These are phyloP conservation scores for Zygosaccharomyces bisporus DNA, from an alignment of 805 yeast species.

Conservation along the genomic window DNA sequence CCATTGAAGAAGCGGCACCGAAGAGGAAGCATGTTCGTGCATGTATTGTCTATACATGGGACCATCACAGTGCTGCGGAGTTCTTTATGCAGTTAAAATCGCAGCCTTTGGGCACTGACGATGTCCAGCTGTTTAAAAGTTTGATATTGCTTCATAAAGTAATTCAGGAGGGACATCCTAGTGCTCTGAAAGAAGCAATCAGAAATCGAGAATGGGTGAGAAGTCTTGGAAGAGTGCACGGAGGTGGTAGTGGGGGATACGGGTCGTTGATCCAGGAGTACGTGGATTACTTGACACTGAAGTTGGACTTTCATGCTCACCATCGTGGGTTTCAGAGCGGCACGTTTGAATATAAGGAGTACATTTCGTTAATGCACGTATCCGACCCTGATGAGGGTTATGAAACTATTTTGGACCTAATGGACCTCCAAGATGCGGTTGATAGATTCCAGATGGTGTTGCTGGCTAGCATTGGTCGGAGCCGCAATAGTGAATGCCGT, in stretches of 20 bases:
- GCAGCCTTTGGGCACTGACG: conserved; percentile 72
- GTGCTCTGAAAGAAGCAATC: conserved; percentile 75
- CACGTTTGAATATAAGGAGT: conserved; percentile 93
- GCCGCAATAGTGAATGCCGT: conserved; percentile 61
- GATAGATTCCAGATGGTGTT: conserved; percentile 74
- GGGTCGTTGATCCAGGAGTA: conserved; percentile 76
- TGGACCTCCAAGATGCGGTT: conserved; percentile 79
- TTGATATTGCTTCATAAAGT: conserved; percentile 84
- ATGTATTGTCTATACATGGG: conserved; percentile 96
- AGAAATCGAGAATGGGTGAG: conserved; percentile 74
- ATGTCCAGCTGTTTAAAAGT: conserved; percentile 80
- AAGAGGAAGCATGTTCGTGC: conserved; percentile 95
- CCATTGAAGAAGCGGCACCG: conserved; percentile 84
- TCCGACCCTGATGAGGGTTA: conserved; percentile 95
- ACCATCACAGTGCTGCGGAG: conserved; percentile 75
- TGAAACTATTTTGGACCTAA: conserved; percentile 79
- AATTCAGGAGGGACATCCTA: conserved; percentile 96
- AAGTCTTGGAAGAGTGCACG: conserved; percentile 57
- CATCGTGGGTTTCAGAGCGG: conserved; percentile 87
- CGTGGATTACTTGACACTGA: conserved; percentile 61
- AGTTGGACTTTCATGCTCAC: conserved; percentile 74
- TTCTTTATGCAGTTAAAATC: conserved; percentile 82
- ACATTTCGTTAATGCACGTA: conserved; percentile 78
- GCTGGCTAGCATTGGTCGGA: conserved; percentile 63
- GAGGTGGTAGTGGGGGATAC: conserved; percentile 46